phyloP scores from a whole-genome alignment of 768 basidiomycete species.

The Leccinum rimulosum region DNA sequence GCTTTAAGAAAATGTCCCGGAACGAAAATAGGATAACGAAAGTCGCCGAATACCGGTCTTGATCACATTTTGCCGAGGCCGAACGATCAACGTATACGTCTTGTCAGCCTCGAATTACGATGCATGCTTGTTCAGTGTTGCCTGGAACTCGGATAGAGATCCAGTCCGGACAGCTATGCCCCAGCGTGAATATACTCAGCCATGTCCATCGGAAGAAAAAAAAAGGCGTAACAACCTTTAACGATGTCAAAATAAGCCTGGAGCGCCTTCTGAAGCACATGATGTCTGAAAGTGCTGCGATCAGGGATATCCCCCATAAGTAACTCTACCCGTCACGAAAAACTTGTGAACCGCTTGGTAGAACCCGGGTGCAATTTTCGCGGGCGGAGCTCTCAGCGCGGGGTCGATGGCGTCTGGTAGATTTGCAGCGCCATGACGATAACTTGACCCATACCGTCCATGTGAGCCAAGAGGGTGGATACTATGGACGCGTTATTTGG shows the following conservation, averaged over 20 bases:
- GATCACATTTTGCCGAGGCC: conserved; percentile 98
- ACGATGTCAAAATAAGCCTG: conserved; percentile 93
- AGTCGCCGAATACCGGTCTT: conserved; percentile 96
- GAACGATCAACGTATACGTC: conserved; percentile 87
- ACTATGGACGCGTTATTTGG: conserved; percentile 98
- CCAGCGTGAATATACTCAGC: conserved; percentile 1
- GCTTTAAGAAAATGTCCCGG: conserved; percentile 90
- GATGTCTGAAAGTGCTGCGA: conserved; percentile 83
- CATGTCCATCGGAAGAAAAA: not conserved
- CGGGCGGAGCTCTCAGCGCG: conserved; percentile 83
- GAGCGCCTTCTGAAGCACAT: conserved; percentile 85
- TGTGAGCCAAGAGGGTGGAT: conserved; percentile 89
- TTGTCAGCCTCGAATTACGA: conserved; percentile 80
- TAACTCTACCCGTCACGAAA: conserved; percentile 86
- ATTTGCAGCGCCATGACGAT: conserved; percentile 97
- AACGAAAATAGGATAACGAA: conserved; percentile 91
- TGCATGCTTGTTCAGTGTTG: conserved; percentile 72
- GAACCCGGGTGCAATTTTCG: conserved; percentile 90
- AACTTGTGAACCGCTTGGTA: conserved; percentile 95
- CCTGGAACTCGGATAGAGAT: conserved; percentile 91
- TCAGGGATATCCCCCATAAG: conserved; percentile 99
- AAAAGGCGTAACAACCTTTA: conserved; percentile 59
- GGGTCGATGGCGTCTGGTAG: conserved; percentile 98
- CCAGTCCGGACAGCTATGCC: conserved; percentile 86
- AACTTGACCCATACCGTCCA: conserved; percentile 99